Percentiles rank a stretch among this genome's conserved stretches.
phyloP scores from a whole-genome alignment of 2,329 filamentous ascomycete genomes.

The Beauveria medogensis region DNA sequence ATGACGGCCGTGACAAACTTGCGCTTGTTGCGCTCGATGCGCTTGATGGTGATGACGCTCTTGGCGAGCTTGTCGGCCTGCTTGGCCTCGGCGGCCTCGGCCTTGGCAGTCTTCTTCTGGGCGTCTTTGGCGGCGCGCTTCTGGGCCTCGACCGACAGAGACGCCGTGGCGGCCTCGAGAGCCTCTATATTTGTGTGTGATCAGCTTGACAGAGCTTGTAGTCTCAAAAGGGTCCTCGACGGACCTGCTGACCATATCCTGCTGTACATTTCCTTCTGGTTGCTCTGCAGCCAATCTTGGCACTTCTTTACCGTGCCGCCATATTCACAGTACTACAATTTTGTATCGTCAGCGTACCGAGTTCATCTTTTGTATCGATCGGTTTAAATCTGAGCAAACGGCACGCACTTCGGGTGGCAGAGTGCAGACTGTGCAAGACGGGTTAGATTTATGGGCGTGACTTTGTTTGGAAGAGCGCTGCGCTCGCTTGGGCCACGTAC shows the following conservation, averaged over 20 bases:
- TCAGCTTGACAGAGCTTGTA: background rate
- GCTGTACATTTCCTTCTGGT: slow-evolving; percentile 65
- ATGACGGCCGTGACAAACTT: slow-evolving; percentile 93
- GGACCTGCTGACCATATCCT: slow-evolving; percentile 80
- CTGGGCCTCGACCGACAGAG: slow-evolving; percentile 82
- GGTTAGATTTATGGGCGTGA: slow-evolving; percentile 4
- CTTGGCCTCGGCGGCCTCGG: slow-evolving; percentile 76
- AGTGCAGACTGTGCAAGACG: slow-evolving; percentile 45
- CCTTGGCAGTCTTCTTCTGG: slow-evolving; percentile 93
- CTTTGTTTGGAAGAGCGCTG: background rate
- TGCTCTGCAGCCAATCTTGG: slow-evolving; percentile 83
- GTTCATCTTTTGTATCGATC: background rate
- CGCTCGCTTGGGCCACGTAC: slow-evolving; percentile 32
- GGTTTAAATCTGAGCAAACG: slow-evolving; percentile 10
- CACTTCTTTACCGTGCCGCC: slow-evolving; percentile 95
- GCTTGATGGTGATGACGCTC: slow-evolving; percentile 83
- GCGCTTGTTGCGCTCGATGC: slow-evolving; percentile 95
- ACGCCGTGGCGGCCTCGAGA: slow-evolving; percentile 73
- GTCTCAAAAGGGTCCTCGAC: slow-evolving; percentile 12
- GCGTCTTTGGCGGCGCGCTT: slow-evolving; percentile 95
- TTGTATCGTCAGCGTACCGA: slow-evolving; percentile 14
- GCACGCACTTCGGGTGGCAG: slow-evolving; percentile 52
- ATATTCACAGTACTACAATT: slow-evolving; percentile 91
- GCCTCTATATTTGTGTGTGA: slow-evolving; percentile 48
- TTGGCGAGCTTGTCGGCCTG: slow-evolving; percentile 75